Percentiles rank a stretch among this genome's conserved stretches.
Evolutionary conservation across 805 yeast genomes (phyloP).

Genomic region (Pichia phayaonensis): DNA sequence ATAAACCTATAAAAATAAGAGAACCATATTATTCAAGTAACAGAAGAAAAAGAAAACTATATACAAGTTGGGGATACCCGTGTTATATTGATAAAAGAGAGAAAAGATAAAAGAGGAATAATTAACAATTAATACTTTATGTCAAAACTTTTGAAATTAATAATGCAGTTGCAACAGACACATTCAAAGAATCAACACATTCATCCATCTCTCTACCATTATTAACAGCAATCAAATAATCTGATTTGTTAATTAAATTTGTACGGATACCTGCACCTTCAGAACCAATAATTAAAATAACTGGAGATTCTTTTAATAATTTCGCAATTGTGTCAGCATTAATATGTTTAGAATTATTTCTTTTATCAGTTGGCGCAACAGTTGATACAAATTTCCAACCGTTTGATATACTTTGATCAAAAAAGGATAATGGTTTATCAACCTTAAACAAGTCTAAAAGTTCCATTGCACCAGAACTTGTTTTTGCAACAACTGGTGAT

Average conservation of each 20-base stretch:
- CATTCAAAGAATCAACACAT: slow-evolving; percentile 74
- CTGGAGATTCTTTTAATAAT: slow-evolving; percentile 45
- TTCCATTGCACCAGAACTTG: slow-evolving; percentile 82
- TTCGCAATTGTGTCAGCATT: slow-evolving; percentile 33
- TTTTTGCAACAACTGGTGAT: slow-evolving; percentile 71
- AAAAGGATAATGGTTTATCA: slow-evolving; percentile 52
- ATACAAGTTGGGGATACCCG: too few relatives aligned
- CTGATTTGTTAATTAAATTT: slow-evolving; percentile 50
- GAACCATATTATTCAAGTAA: not conserved
- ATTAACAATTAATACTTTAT: not conserved
- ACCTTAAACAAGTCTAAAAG: slow-evolving; percentile 53
- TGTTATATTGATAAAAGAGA: too few relatives aligned
- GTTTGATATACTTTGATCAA: slow-evolving; percentile 43
- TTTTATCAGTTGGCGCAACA: slow-evolving; percentile 32
- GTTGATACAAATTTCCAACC: slow-evolving; percentile 74
- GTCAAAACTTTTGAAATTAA: slow-evolving; percentile 23
- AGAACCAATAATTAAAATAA: slow-evolving; percentile 70
- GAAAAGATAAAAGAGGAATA: too few relatives aligned
- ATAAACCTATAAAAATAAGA: not conserved
- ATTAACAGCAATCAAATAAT: slow-evolving; percentile 38
- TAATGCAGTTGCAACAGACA: slow-evolving; percentile 81
- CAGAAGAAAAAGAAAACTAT: not conserved
- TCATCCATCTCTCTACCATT: slow-evolving; percentile 21
- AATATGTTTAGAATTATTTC: not conserved
- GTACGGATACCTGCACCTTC: slow-evolving; percentile 82